Percentiles rank a stretch among this genome's conserved stretches.
Evolutionary conservation across 148 eudicot species (phyloP).

Genomic region (Arbutus unedo): DNA sequence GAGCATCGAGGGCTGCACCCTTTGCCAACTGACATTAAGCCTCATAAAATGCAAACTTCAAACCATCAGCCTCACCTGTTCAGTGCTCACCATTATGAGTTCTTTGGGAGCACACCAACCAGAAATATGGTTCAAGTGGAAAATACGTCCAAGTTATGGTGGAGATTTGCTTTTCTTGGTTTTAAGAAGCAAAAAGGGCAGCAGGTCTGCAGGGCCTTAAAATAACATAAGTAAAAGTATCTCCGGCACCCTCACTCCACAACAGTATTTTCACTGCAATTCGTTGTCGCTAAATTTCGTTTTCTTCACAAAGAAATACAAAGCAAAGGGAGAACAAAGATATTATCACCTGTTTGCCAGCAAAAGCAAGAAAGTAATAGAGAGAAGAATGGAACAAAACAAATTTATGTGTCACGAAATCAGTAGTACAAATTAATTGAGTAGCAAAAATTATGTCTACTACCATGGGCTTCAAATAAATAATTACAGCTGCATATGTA

Average conservation of each 20-base stretch:
- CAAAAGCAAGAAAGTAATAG: background rate
- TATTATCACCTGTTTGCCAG: background rate
- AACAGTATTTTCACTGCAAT: background rate
- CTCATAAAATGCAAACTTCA: too few relatives aligned
- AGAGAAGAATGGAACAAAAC: background rate
- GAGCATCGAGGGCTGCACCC: too few relatives aligned
- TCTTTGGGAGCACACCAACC: background rate
- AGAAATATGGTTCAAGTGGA: background rate
- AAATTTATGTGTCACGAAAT: conserved; percentile 16
- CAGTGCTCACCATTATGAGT: too few relatives aligned
- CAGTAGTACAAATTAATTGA: conserved; percentile 19
- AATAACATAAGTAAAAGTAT: too few relatives aligned
- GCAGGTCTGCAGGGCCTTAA: background rate
- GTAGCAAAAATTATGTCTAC: conserved; percentile 9
- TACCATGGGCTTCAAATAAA: conserved; percentile 20
- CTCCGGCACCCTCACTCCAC: background rate
- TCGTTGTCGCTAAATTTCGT: background rate
- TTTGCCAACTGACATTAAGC: too few relatives aligned
- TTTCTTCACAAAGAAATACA: background rate
- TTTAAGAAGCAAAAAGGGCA: background rate
- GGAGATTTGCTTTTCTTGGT: background rate
- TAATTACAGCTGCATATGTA: conserved; percentile 27
- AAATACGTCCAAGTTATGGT: background rate
- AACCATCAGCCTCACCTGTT: too few relatives aligned
- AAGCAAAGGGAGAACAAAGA: background rate